Conservation (phyloP, 192 early-diverging fungal genomes). For the Coemansia sp. region DNA sequence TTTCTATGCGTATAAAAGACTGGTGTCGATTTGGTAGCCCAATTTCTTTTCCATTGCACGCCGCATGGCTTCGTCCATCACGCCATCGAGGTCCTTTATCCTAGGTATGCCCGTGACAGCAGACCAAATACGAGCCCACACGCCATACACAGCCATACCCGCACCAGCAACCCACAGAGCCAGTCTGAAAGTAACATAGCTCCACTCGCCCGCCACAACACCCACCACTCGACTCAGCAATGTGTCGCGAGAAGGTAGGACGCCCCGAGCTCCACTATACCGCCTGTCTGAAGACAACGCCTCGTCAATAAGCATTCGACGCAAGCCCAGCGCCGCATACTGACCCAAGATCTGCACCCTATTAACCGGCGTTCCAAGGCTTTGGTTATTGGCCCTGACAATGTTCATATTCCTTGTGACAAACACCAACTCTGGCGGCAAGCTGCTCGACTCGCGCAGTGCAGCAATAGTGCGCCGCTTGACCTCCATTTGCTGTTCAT, state of each 20-base stretch:
- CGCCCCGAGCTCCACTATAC: conserved; percentile 19
- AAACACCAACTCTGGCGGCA: conserved; percentile 92
- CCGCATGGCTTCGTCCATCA: conserved; percentile 75
- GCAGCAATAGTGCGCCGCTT: conserved; percentile 76
- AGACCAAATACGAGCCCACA: conserved; percentile 28
- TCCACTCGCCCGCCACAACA: conserved; percentile 36
- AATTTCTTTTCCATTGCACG: conserved; percentile 69
- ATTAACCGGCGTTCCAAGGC: conserved; percentile 84
- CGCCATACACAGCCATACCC: conserved; percentile 39
- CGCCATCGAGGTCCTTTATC: conserved; percentile 66
- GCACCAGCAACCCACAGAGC: conserved; percentile 52
- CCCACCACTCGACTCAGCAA: conserved; percentile 11
- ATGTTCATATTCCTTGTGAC: conserved; percentile 88
- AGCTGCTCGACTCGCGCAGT: conserved; percentile 64
- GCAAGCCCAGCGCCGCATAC: conserved; percentile 68
- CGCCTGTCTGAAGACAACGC: conserved; percentile 20
- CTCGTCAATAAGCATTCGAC: conserved; percentile 48
- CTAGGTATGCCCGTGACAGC: conserved; percentile 22
- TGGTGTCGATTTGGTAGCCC: conserved; percentile 78
- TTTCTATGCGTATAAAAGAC: conserved; percentile 71
- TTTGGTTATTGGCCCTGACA: conserved; percentile 83
- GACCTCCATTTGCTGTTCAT: conserved; percentile 72
- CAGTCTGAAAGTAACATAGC: conserved; percentile 42
- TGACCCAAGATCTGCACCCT: conserved; percentile 83
- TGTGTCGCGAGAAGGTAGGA: conserved; percentile 20